A percentile compares a stretch with the other conserved stretches of the same genome.
phyloP scores from a whole-genome alignment of 2,329 filamentous ascomycete species.

The Trichoderma citrinoviride region DNA sequence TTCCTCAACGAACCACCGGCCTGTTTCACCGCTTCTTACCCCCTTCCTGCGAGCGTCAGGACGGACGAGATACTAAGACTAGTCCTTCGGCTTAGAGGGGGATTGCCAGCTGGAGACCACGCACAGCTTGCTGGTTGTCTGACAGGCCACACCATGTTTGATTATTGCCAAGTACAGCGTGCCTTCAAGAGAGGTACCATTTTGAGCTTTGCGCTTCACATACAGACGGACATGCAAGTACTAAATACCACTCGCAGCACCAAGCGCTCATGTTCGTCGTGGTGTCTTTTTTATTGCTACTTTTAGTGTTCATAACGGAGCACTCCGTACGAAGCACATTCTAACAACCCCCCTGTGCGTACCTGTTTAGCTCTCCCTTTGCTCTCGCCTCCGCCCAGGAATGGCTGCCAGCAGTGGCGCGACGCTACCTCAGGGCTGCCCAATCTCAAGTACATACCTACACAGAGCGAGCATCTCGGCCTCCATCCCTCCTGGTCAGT shows the following conservation, averaged over 20 bases:
- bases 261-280: neutral
- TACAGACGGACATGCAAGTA: neutral
- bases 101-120: neutral
- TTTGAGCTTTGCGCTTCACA: neutral
- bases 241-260: neutral
- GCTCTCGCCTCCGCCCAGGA: constrained; percentile 3
- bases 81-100: neutral
- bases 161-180: constrained; percentile 7
- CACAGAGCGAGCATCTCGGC: neutral
- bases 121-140: neutral
- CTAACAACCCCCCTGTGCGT: neutral
- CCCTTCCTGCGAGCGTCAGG: constrained; percentile 10
- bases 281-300: neutral
- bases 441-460: neutral
- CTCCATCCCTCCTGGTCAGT: neutral
- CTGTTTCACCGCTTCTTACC: constrained; percentile 20
- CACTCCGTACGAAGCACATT: too few relatives aligned
- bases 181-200: too few relatives aligned
- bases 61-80: neutral
- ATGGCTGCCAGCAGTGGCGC: constrained; percentile 13
- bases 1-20: neutral
- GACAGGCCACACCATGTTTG: constrained; percentile 7
- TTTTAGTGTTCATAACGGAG: too few relatives aligned
- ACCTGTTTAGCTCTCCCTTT: neutral
- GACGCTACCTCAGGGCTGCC: constrained; percentile 16